Percentiles rank a stretch among this genome's conserved stretches.
Evolutionary conservation across 2,329 filamentous ascomycete genomes (phyloP).

Genomic region (Claviceps africana): DNA sequence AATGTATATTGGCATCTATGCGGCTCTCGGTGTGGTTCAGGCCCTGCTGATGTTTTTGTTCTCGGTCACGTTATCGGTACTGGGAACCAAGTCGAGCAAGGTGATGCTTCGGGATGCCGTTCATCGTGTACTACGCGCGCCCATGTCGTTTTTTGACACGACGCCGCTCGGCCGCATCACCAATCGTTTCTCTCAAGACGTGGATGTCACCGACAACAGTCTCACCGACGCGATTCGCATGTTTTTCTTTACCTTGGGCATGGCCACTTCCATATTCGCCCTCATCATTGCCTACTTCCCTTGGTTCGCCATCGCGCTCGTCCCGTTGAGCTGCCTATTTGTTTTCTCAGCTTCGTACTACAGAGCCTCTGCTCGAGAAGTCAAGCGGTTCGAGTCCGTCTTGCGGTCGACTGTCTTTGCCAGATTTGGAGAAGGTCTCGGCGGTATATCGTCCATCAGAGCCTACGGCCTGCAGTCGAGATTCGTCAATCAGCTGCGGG

Average conservation of each 20-base stretch:
- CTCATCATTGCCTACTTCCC: constrained; percentile 93
- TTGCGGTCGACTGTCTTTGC: constrained; percentile 80
- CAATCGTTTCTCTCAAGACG: constrained; percentile 89
- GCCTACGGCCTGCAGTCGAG: constrained; percentile 72
- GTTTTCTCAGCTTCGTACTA: constrained; percentile 77
- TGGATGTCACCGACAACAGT: constrained; percentile 93
- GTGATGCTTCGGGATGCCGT: constrained; percentile 71
- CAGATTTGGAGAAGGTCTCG: constrained; percentile 79
- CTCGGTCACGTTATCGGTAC: constrained; percentile 61
- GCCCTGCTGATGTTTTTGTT: constrained; percentile 68
- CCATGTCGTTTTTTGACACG: constrained; percentile 93
- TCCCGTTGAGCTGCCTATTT: constrained; percentile 60
- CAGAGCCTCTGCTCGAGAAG: constrained; percentile 76
- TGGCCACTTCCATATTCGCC: constrained; percentile 71
- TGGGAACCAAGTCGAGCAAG: constrained; percentile 71
- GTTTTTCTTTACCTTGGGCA: constrained; percentile 74
- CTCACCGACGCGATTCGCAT: constrained; percentile 81
- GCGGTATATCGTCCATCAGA: constrained; percentile 69
- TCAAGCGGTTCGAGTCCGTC: constrained; percentile 87
- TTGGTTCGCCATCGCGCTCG: constrained; percentile 57
- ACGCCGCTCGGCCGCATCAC: constrained; percentile 90
- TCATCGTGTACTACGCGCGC: constrained; percentile 54
- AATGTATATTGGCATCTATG: constrained; percentile 58
- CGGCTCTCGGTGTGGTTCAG: constrained; percentile 56
- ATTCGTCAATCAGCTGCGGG: constrained; percentile 56